Evolutionary conservation across 768 basidiomycete species (phyloP).

Genomic region (Mycena pura): DNA sequence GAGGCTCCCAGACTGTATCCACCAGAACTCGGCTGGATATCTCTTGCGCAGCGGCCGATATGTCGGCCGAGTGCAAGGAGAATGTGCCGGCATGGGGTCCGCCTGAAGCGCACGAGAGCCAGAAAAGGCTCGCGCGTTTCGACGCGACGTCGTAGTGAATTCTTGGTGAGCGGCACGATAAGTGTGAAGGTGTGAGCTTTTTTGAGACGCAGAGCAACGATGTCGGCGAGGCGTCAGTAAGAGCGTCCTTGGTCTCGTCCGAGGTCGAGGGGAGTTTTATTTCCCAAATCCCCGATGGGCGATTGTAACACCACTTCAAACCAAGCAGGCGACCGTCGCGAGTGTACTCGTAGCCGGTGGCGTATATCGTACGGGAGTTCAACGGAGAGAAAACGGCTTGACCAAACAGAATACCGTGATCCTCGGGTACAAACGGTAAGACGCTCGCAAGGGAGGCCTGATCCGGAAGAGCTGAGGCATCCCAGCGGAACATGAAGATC

Average conservation of each 20-base stretch:
- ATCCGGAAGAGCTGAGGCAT: conserved; percentile 20
- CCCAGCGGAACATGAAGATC: conserved; percentile 62
- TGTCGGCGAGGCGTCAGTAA: conserved; percentile 8
- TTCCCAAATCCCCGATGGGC: conserved; percentile 63
- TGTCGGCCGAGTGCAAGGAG: conserved; percentile 53
- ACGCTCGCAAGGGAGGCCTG: conserved; percentile 17
- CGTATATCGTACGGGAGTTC: conserved; percentile 49
- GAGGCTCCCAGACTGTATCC: conserved; percentile 48
- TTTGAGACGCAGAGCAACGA: conserved; percentile 24
- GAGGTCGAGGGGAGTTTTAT: conserved; percentile 38
- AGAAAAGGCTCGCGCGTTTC: conserved; percentile 46
- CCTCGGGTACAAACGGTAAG: conserved; percentile 10
- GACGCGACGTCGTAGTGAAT: conserved; percentile 37
- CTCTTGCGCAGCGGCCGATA: conserved; percentile 27
- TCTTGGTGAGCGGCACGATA: conserved; percentile 68
- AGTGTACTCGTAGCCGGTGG: conserved; percentile 67
- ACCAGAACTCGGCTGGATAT: conserved; percentile 40
- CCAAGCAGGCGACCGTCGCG: conserved; percentile 66
- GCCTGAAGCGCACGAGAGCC: conserved; percentile 60
- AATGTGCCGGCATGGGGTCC: conserved; percentile 68
- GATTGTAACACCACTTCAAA: conserved; percentile 42
- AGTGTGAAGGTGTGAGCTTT: conserved; percentile 50
- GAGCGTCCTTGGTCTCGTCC: conserved; percentile 9
- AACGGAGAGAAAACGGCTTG: conserved; percentile 60
- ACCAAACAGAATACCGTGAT: conserved; percentile 50